Evolutionary conservation across 495 filamentous ascomycete genomes (phyloP), one percentile per base, ranked within the genome.

Genomic region (Xylaria cubensis): DNA sequence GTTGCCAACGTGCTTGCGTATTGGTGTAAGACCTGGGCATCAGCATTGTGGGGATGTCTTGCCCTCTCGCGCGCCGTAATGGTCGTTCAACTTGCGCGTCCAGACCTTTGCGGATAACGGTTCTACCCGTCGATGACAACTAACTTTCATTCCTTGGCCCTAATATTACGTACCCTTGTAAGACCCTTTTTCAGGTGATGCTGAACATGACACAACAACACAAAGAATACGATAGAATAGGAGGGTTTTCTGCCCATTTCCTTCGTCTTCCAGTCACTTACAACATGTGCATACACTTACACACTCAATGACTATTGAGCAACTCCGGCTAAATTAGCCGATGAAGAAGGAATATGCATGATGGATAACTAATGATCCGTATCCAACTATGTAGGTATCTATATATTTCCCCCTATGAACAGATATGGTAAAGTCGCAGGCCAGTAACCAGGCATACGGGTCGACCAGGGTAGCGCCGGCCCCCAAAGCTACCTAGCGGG

Each of bases 361-460:
- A 34, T 3, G 2, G 19, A 61, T 21, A n/a, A 8, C 34, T 36
- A 36, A 1, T 36, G 4, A 8, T 29, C 26, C 26, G 26, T 29
- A 36, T 5, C 4, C 4, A 36, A 36, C 34, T 41, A 41, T 0
- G n/a, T 39, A 19, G 39, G 0, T 17, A 51, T 66, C 2, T 66
- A 50, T 51, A 32, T 69, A 29, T 21, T 34, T 3, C 53, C 26
- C 6, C 21, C 13, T 56, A 55, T 5, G 50, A 4, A 12, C 29
- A 32, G 53, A 56, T 56, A 32, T 26, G 53, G 53, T 56, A 29
- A 26, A 24, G 26, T 4, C 36, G 39, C 29, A 32, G 55, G 56
- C 26, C 55, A 34, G 56, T 63, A 70, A 51, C 68, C 68, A 70
- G 68, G 68, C 59, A 39, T 63, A 44, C 68, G 68, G 68, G 68